Evolutionary conservation across 179 eudicot genomes (phyloP).

Genomic region (Silene vulgaris): DNA sequence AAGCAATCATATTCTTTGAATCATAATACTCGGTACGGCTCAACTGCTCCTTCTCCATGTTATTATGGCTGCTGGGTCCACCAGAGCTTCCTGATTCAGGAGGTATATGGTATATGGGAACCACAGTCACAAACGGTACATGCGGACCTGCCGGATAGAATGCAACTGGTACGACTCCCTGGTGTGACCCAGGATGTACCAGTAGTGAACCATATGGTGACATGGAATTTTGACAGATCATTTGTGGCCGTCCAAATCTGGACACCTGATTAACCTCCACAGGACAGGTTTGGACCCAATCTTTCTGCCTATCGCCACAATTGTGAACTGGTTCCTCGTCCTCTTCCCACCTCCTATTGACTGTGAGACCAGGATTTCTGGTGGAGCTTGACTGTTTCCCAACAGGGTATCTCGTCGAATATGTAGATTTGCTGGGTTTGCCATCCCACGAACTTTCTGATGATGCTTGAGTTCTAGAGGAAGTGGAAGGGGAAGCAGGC

Average conservation of each 20-base stretch:
- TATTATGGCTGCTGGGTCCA: conserved; percentile 16
- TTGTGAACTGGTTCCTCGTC: conserved; percentile 24
- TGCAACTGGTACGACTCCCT: conserved; percentile 34
- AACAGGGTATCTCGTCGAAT: conserved; percentile 18
- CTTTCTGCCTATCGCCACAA: conserved; percentile 25
- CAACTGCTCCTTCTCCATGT: conserved; percentile 22
- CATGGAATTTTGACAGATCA: conserved; percentile 32
- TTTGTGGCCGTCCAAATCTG: conserved; percentile 28
- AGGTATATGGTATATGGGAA: conserved; percentile 33
- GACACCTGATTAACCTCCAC: conserved; percentile 26
- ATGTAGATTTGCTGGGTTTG: conserved; percentile 29
- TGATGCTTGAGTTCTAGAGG: conserved; percentile 31
- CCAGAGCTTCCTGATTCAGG: conserved; percentile 32
- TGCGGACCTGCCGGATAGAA: conserved; percentile 50
- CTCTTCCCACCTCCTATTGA: conserved; percentile 22
- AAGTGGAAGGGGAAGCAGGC: conserved; percentile 28
- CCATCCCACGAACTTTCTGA: conserved; percentile 47
- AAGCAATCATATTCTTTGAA: conserved; percentile 16
- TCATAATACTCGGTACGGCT: conserved; percentile 16
- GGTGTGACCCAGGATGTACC: conserved; percentile 32
- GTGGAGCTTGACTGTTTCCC: conserved; percentile 26
- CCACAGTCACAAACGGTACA: conserved; percentile 41
- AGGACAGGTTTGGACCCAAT: conserved; percentile 27
- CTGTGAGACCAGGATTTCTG: conserved; percentile 14
- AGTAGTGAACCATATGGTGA: conserved; percentile 34